Evolutionary conservation across 1,139 yeast genomes (phyloP), one percentile per base, ranked within the genome.

Genomic region (Yamadazyma triangularis): DNA sequence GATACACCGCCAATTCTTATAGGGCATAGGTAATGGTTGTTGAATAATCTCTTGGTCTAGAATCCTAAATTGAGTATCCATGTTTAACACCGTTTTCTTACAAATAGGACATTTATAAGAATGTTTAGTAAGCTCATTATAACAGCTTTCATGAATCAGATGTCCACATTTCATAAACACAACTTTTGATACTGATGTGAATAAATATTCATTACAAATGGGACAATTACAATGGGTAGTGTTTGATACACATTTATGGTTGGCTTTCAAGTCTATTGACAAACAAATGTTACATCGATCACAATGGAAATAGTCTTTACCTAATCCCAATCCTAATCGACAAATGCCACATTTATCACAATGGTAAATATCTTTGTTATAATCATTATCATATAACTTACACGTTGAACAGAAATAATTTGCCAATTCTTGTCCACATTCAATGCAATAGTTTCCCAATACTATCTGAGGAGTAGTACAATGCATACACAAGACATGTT

Each of bases 141-240:
- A 88, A 53, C 97, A 89, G 21, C 59, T 53, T 51, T 87, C 88
- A 58, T 89, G 97, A 39, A 89, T 88, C 29, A 95, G 86, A 58
- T 89, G 97, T 4, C 96, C 96, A 57, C 97, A 89, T 30, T 77
- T 73, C 96, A 89, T 87, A 54, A 88, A 87, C 12, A 87, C 94
- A 24, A 88, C 95, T 18, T 88, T 82, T 47, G 70, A 73, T 4
- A 84, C 78, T n/a, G 93, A 81, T 5, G 88, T 83, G 53, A 89
- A 89, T 73, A 89, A 75, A 53, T 81, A 88, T 46, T 88, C 96
- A 38, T 84, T 87, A 58, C 97, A 89, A 23, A 89, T 86, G 2
- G 96, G 95, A 54, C 97, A 89, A 53, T 88, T 80, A 38, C 95
- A 83, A 52, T 84, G 93, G 1, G 96, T 87, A 4, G 94, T 79